Base-by-base conservation (phyloP, 257 asterid genomes). In the Schizonepeta tenuifolia region DNA sequence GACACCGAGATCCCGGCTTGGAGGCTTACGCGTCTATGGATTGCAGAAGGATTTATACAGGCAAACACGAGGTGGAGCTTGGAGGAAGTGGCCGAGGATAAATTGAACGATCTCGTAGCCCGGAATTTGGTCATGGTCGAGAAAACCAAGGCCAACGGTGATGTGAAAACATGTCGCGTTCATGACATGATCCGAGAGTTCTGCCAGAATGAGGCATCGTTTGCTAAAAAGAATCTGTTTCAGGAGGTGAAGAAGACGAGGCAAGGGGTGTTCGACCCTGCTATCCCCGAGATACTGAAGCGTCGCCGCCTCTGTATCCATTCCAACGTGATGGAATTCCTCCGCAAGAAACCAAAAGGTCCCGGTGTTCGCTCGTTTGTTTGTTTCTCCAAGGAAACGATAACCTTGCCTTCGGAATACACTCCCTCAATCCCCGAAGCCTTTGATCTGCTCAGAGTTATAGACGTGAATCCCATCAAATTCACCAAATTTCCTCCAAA, bases 31-130 rank as follows among this genome's bases (percentile, higher is more conserved):
- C 71, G 78, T 0, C 22, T 85, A 60, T 85, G 90, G 93, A 78
- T 87, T 0, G 88, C 93, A 0, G 87, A 85, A 70, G 90, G 93
- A 9, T 87, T 87, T 57, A 66, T 87, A 18, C 72, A 47, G 20
- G 50, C 31, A 1, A 62, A 62, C 9, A 9, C 10, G 11, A 43
- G 47, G 31, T 17, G 28, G 51, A 36, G 51, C 33, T 10, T 60
- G n/a, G 67, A 60, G 28, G 47, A 60, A 10, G 67, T 60, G n/a
- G 67, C 67, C 0, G 47, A 60, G 67, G 67, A 35, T 7, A 15
- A 35, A 7, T 26, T 60, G 4, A 9, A 35, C 8, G 67, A 60
- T 7, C 67, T 60, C 13, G 40, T 60, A 0, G 67, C 47, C 7
- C 35, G 67, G 20, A 60, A 60, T 26, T 60, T 60, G 13, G 46